Evolutionary conservation across 352 stramenopile genomes (phyloP), one percentile per base, ranked within the genome.

Genomic region (Globisporangium irregulare): DNA sequence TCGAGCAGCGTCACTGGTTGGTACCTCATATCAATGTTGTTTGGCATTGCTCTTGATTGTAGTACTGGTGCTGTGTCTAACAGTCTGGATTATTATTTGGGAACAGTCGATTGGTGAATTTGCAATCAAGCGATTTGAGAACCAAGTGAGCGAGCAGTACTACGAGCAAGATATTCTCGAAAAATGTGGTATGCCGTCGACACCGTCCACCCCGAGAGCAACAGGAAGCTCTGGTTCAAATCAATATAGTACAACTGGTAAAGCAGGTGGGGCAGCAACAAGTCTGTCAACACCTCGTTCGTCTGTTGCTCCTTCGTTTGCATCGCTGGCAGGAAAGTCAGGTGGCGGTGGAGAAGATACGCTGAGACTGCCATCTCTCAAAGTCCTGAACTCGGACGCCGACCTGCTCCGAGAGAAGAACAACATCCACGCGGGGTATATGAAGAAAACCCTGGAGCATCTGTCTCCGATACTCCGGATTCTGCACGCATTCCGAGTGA

Each of bases 141-240:
- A 90, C 68, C 84, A 91, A 76, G 75, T 92, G 56, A 84, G 80
- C 55, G 82, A 90, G 62, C 80, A 92, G 24, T 86, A 90, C 46
- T 90, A 89, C 57, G 84, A 92, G 60, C 80, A 90, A 59, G 82
- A 92, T 59, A 90, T 91, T 57, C 67, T 90, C 1, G 82, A 92
- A 50, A 90, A 92, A 48, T 87, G 79, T n/a, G 80, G 84, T 0
- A 62, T 83, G 50, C 61, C 73, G 1, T 66, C 68, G 6, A 27
- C 55, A 27, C 51, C 62, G 38, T 64, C 71, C 1, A 76, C 69
- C 7, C 70, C 65, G 18, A 57, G 66, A 27, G 56, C 57, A 29
- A 25, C 8, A 48, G 66, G 14, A 5, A 22, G 15, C 41, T 50
- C 5, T 22, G 15, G 41, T 9, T 10, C 41, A 22, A 15, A 22